These are phyloP conservation scores for Brassica hybrid DNA, from an alignment of 441 rosid species.

Conservation along the genomic window DNA sequence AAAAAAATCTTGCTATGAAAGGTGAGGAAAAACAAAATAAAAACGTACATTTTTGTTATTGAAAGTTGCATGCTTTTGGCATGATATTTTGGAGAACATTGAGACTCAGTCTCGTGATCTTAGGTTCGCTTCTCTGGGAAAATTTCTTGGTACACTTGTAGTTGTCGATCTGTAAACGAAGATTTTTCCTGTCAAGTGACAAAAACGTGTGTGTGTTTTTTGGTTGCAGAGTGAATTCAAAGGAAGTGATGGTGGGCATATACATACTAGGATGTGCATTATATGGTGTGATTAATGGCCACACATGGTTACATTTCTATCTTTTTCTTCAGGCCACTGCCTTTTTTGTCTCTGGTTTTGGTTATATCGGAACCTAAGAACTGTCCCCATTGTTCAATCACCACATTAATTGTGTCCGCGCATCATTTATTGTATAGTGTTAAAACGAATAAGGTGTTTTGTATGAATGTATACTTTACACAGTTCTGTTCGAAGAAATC, in stretches of 20 bases:
- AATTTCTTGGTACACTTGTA: neutral
- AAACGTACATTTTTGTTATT: neutral
- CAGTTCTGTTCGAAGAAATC: too few species aligned
- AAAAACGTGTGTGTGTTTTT: neutral
- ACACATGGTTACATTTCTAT: conserved; percentile 50
- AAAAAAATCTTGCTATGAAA: conserved; percentile 28
- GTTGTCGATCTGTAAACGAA: neutral
- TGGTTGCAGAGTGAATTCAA: conserved; percentile 41
- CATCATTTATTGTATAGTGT: neutral
- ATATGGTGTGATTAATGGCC: conserved; percentile 44
- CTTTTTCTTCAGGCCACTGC: conserved; percentile 55
- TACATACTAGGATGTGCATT: conserved; percentile 49
- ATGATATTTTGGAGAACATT: neutral
- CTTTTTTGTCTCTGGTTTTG: conserved; percentile 50
- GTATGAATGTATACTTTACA: neutral
- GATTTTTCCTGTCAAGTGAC: neutral
- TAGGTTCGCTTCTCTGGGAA: neutral
- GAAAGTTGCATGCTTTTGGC: neutral
- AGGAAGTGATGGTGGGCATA: conserved; percentile 52
- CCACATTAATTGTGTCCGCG: neutral
- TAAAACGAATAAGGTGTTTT: neutral
- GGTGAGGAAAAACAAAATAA: conserved; percentile 38
- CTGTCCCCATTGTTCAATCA: conserved; percentile 5
- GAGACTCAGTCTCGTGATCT: neutral
- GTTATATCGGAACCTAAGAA: conserved; percentile 40